Evolutionary conservation across 495 filamentous ascomycete genomes (phyloP).

Genomic region (Bacidia gigantensis): DNA sequence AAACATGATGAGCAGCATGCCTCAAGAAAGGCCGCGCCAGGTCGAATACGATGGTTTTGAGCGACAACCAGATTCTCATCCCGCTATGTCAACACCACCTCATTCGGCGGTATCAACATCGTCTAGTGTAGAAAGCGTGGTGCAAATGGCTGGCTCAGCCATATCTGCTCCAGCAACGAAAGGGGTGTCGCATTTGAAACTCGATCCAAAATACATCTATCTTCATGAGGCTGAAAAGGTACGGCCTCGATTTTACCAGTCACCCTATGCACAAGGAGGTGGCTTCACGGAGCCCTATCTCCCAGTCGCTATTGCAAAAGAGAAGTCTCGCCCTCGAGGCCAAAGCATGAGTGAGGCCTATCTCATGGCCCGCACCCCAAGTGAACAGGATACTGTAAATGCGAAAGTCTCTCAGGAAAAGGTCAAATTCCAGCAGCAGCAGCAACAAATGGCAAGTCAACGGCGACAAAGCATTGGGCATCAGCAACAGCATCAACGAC

Average conservation of each 20-base stretch:
- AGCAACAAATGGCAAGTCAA: conserved; percentile 5
- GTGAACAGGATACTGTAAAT: conserved; percentile 15
- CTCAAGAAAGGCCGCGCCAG: background rate
- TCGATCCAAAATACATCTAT: conserved; percentile 12
- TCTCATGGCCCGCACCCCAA: conserved; percentile 16
- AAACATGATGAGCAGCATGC: conserved; percentile 15
- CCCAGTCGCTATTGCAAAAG: conserved; percentile 3
- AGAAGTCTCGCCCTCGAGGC: conserved; percentile 3
- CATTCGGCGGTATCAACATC: background rate
- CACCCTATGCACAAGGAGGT: conserved; percentile 15
- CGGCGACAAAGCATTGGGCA: conserved; percentile 4
- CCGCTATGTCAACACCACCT: background rate
- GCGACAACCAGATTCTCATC: background rate
- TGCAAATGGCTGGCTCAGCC: background rate
- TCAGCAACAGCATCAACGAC: conserved; percentile 2
- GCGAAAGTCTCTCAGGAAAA: conserved; percentile 11
- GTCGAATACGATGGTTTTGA: background rate
- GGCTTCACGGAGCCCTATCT: conserved; percentile 10
- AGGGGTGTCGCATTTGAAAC: conserved; percentile 5
- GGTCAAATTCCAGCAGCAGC: conserved; percentile 8
- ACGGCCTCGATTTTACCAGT: conserved; percentile 16
- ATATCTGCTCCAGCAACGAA: conserved; percentile 4
- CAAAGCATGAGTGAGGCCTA: conserved; percentile 16
- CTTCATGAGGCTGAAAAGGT: conserved; percentile 17
- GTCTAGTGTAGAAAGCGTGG: background rate